A percentile compares a stretch with the other conserved stretches of the same genome.
Evolutionary conservation across 2,329 filamentous ascomycete species (phyloP).

Genomic region (Verticillium dahliae): DNA sequence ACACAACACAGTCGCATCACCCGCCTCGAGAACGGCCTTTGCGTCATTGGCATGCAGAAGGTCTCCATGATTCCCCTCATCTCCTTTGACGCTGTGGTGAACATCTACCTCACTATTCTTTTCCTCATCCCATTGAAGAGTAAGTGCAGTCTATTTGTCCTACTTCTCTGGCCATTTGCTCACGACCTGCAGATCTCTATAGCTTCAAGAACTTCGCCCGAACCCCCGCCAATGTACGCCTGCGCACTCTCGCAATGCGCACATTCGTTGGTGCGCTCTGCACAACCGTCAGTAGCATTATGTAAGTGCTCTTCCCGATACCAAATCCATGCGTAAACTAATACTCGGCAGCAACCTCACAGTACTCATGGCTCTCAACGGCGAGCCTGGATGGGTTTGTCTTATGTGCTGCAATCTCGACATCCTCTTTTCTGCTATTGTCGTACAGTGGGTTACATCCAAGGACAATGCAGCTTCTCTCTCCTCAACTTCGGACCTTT

Average conservation of each 20-base stretch:
- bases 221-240: conserved; percentile 30
- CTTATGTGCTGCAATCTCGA: conserved; percentile 60
- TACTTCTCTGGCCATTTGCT: background rate
- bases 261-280: conserved; percentile 53
- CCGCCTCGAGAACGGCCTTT: conserved; percentile 46
- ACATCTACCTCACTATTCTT: conserved; percentile 57
- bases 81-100: conserved; percentile 52
- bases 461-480: conserved; percentile 32
- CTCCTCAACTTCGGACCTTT: background rate
- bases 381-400: conserved; percentile 60
- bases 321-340: background rate
- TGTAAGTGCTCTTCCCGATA: conserved; percentile 28
- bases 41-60: conserved; percentile 56
- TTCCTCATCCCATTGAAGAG: conserved; percentile 55
- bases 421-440: conserved; percentile 51
- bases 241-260: conserved; percentile 47
- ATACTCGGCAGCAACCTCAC: conserved; percentile 43
- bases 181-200: conserved; percentile 38
- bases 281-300: conserved; percentile 51
- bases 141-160: conserved; percentile 21
- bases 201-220: conserved; percentile 42
- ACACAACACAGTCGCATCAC: conserved; percentile 43
- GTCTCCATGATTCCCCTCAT: conserved; percentile 56
- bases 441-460: conserved; percentile 56
- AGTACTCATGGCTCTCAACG: conserved; percentile 50